These are phyloP conservation scores for Westerdykella sp. DNA, from an alignment of 2,329 filamentous ascomycete species.

Conservation along the genomic window DNA sequence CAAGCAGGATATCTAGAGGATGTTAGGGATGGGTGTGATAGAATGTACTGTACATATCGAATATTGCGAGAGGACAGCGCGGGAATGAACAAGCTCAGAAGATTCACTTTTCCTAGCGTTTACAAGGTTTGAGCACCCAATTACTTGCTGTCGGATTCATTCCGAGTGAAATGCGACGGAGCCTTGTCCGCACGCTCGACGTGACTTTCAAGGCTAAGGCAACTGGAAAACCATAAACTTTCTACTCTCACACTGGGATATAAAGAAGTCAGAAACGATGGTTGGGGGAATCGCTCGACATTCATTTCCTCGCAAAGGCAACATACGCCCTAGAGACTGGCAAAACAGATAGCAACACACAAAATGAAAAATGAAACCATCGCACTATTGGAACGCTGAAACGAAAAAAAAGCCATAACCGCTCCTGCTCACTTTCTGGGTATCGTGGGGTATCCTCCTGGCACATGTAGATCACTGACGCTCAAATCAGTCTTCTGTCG, in stretches of 20 bases:
- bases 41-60: background rate
- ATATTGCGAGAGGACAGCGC: background rate
- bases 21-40: background rate
- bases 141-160: background rate
- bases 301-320: too few relatives aligned
- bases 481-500: conserved; percentile 44
- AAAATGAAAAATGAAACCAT: too few relatives aligned
- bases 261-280: too few relatives aligned
- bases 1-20: background rate
- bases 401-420: background rate
- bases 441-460: conserved; percentile 55
- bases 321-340: too few relatives aligned
- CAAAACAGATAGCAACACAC: too few relatives aligned
- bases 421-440: background rate
- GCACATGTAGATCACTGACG: conserved; percentile 62
- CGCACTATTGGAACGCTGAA: background rate
- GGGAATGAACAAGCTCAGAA: background rate
- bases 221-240: too few relatives aligned
- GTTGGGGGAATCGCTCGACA: too few relatives aligned
- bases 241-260: too few relatives aligned
- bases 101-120: background rate
- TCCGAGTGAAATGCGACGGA: too few relatives aligned
- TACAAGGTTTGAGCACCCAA: background rate
- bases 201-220: too few relatives aligned
- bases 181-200: too few relatives aligned